Evolutionary conservation across 2,329 filamentous ascomycete genomes (phyloP), one percentile per base, ranked within the genome.

Genomic region (Trichoderma arundinaceum): DNA sequence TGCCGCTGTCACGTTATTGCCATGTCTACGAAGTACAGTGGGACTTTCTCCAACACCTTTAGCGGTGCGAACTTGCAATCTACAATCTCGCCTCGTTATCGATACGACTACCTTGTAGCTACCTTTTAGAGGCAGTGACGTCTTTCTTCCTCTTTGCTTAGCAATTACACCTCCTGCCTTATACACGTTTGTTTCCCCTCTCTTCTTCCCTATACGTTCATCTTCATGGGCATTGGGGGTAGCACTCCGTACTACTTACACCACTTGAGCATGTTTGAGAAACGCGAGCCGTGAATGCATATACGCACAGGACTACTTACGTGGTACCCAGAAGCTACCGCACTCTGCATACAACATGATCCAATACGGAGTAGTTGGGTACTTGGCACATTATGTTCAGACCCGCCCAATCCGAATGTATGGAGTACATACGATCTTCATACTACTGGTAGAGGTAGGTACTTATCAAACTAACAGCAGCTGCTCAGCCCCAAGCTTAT

Each of bases 1-100:
- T 15, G 15, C 15, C 48, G 48, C 22, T 44, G 59, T 62, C 59
- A 62, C 59, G 59, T 44, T 62, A 33, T 44, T 43, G 35, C 59
- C 22, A 35, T 52, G 12, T 51, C 35, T 48, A 10, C 44, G 22
- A 53, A n/a, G n/a, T n/a, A 35, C 33, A 35, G 51, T 39, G 51
- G 51, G 51, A 53, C 32, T 53, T 53, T 53, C 51, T 53, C 51
- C 51, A 53, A 53, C 51, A n/a, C 19, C 19, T 48, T 59, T 17
- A 13, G 12, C 13, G n/a, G 52, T 54, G 28, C 38, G 22, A 52
- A n/a, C 51, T 53, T 53, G 32, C n/a, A 53, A 53, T 13, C 19
- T 38, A 35, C 28, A n/a, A 62, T 53, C 46, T 62, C 59, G 38
- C 59, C 49, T 53, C 48, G 59, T 53, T 62, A 62, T 62, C 59